phyloP scores from a whole-genome alignment of 192 early-diverging fungal species.

The Cladochytrium replicatum region DNA sequence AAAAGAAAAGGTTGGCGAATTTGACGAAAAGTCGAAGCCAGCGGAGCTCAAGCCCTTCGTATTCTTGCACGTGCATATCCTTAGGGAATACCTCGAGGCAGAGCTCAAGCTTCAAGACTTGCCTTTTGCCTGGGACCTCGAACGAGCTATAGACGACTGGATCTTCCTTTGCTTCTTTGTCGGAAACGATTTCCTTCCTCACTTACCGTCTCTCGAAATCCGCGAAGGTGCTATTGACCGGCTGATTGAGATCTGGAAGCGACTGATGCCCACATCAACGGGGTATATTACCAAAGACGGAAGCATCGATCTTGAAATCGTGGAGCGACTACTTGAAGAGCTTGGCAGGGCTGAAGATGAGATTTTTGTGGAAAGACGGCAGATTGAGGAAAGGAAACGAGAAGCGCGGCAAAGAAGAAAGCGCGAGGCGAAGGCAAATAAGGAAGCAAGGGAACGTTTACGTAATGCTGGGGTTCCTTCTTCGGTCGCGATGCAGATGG shows the following conservation, averaged over 20 bases:
- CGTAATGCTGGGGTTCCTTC: neutral
- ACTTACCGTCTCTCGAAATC: conserved; percentile 88
- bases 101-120: conserved; percentile 60
- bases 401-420: conserved; percentile 18
- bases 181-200: conserved; percentile 96
- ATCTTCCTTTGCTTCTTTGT: conserved; percentile 89
- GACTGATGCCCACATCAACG: conserved; percentile 37
- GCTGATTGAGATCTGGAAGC: conserved; percentile 52
- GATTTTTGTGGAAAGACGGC: conserved; percentile 33
- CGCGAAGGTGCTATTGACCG: conserved; percentile 71
- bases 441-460: neutral
- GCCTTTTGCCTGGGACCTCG: conserved; percentile 61
- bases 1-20: conserved; percentile 42
- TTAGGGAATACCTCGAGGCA: conserved; percentile 88
- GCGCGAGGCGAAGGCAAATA: conserved; percentile 15
- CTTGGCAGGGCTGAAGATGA: conserved; percentile 42
- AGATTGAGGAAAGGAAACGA: conserved; percentile 33
- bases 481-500: neutral
- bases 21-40: conserved; percentile 13
- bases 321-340: conserved; percentile 35
- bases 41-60: conserved; percentile 39
- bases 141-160: conserved; percentile 94
- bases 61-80: conserved; percentile 69
- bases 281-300: conserved; percentile 89
- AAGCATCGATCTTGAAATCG: conserved; percentile 36